These are phyloP conservation scores for Penicillium olsonii DNA, from an alignment of 2,329 filamentous ascomycete species.

Conservation along the genomic window DNA sequence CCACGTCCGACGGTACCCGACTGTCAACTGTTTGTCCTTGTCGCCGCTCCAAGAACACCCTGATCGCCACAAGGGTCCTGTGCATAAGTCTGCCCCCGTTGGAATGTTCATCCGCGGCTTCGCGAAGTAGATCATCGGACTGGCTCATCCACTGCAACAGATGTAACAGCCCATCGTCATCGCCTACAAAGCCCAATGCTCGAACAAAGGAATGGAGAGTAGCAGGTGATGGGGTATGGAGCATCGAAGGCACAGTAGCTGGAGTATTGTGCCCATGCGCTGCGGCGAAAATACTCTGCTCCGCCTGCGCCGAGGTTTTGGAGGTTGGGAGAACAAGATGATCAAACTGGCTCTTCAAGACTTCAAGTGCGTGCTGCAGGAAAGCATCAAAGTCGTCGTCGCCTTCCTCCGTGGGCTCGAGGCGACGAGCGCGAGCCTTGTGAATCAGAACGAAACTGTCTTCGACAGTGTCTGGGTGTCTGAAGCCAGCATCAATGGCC, in stretches of 20 bases:
- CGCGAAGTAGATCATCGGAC: conserved; percentile 34
- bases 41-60: conserved; percentile 43
- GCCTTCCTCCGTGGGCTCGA: not conserved
- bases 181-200: conserved; percentile 42
- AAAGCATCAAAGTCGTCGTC: conserved; percentile 30
- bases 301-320: conserved; percentile 23
- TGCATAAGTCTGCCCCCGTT: conserved; percentile 43
- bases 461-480: conserved; percentile 27
- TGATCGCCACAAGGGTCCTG: conserved; percentile 41
- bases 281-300: conserved; percentile 16
- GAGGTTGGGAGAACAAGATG: conserved; percentile 34
- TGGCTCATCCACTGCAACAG: conserved; percentile 47
- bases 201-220: conserved; percentile 46
- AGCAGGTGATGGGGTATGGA: conserved; percentile 41
- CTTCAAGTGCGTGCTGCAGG: conserved; percentile 30
- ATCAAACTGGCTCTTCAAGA: conserved; percentile 41
- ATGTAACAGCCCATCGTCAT: conserved; percentile 42
- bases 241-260: conserved; percentile 30
- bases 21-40: conserved; percentile 19
- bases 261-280: conserved; percentile 13
- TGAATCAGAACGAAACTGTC: conserved; percentile 29
- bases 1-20: conserved; percentile 28
- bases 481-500: conserved; percentile 36
- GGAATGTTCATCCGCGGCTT: conserved; percentile 35
- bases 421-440: conserved; percentile 9